Percentiles rank a stretch among this genome's conserved stretches.
phyloP scores from a whole-genome alignment of 192 early-diverging fungal species.

The Jimgerdemannia flammicorona region DNA sequence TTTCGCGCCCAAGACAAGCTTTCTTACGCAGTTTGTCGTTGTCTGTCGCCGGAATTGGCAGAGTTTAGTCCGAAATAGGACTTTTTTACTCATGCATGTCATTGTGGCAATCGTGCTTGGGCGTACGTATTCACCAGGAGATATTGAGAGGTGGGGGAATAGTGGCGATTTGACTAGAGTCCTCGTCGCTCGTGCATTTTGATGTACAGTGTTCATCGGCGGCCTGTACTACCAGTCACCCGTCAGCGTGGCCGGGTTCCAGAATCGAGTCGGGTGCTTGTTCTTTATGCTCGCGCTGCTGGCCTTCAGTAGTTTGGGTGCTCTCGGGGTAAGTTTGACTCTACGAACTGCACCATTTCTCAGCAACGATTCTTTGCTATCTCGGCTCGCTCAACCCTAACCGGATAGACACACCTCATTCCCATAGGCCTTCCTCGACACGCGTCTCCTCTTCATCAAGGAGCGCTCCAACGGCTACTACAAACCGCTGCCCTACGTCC shows the following conservation, averaged over 20 bases:
- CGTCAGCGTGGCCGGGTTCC: constrained; percentile 63
- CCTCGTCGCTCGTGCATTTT: too few species aligned
- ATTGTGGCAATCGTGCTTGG: too few species aligned
- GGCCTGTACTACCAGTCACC: constrained; percentile 58
- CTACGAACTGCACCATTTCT: too few species aligned
- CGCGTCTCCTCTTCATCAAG: constrained; percentile 61
- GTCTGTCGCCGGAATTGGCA: constrained; percentile 42
- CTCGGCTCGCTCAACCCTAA: too few species aligned
- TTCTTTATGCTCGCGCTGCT: constrained; percentile 73
- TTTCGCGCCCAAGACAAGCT: constrained; percentile 20
- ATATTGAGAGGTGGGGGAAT: too few species aligned
- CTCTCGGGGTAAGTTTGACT: too few species aligned
- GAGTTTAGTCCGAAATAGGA: constrained; percentile 39
- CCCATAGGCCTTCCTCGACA: constrained; percentile 56
- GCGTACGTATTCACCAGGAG: too few species aligned
- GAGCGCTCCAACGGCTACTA: constrained; percentile 74
- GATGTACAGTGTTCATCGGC: constrained; percentile 41
- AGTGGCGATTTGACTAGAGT: too few species aligned
- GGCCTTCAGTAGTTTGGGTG: constrained; percentile 63
- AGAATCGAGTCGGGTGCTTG: constrained; percentile 69
- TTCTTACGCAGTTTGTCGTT: constrained; percentile 46
- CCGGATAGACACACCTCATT: too few species aligned
- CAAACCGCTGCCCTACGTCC: constrained; percentile 56
- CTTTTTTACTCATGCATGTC: constrained; percentile 3
- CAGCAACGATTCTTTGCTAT: too few species aligned